A percentile compares a stretch with the other conserved stretches of the same genome.
phyloP scores from a whole-genome alignment of 2,329 filamentous ascomycete species.

The Cladophialophora exuberans region DNA sequence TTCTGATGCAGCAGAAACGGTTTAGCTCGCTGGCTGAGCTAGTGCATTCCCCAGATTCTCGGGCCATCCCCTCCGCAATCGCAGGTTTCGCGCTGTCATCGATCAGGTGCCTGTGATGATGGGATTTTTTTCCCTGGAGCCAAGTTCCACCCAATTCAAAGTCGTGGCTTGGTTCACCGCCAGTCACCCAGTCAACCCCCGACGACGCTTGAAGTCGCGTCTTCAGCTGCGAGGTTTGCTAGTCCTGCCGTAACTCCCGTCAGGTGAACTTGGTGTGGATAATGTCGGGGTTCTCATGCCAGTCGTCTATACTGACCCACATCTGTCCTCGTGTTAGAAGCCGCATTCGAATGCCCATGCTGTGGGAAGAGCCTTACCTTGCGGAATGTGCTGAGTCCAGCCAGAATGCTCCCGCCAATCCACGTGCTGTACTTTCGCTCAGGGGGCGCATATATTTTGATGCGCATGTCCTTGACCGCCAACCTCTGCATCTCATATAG shows the following conservation, averaged over 20 bases:
- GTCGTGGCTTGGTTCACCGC: no score
- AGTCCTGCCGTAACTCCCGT: no score
- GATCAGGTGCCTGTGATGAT: no score
- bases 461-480: constrained; percentile 98
- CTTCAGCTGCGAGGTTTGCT: no score
- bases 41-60: constrained; percentile 23
- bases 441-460: constrained; percentile 97
- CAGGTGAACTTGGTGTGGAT: constrained; percentile 98
- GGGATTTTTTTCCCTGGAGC: no score
- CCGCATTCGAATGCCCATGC: background rate
- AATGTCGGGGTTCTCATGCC: constrained; percentile 99
- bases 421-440: constrained; percentile 98
- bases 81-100: background rate
- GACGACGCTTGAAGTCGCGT: no score
- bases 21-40: background rate
- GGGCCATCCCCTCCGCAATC: constrained; percentile 22
- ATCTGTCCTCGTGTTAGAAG: constrained; percentile 66
- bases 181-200: no score
- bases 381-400: constrained; percentile 94
- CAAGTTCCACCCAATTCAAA: no score
- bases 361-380: constrained; percentile 67
- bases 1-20: no score
- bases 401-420: constrained; percentile 97
- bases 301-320: constrained; percentile 99
- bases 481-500: constrained; percentile 89